Percentiles rank a stretch among this genome's conserved stretches.
Conservation (phyloP, 768 basidiomycete species). For the Tulasnella calospora region DNA sequence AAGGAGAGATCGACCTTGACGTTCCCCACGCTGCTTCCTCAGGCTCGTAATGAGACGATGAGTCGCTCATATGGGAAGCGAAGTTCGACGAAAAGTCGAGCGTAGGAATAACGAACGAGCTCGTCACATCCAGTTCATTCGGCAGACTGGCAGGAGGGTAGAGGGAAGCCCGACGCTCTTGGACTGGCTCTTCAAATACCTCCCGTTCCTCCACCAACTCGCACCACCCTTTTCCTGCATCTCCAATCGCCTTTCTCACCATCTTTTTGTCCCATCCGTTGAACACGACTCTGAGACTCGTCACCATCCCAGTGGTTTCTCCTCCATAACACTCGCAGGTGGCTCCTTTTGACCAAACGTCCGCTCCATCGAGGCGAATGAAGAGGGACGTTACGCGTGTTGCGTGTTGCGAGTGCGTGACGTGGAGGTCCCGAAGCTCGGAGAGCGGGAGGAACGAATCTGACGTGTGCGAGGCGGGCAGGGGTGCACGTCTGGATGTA, state of each 20-base stretch:
- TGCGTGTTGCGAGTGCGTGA: conserved; percentile 51
- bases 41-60: neutral
- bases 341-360: conserved; percentile 62
- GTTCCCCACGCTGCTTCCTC: neutral
- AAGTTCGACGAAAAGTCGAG: conserved; percentile 63
- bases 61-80: conserved; percentile 32
- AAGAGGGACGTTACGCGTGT: conserved; percentile 65
- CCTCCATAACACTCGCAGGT: conserved; percentile 57
- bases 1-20: neutral
- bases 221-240: conserved; percentile 72
- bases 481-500: neutral
- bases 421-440: conserved; percentile 50
- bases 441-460: conserved; percentile 50
- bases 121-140: conserved; percentile 49
- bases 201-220: conserved; percentile 52
- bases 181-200: conserved; percentile 30
- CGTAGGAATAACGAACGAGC: conserved; percentile 70
- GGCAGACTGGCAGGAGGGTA: conserved; percentile 13
- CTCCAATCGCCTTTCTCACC: conserved; percentile 64
- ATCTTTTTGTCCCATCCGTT: conserved; percentile 64
- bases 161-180: conserved; percentile 33
- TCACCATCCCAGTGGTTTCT: conserved; percentile 48
- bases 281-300: conserved; percentile 63
- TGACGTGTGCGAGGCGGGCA: neutral
- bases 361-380: conserved; percentile 59